Evolutionary conservation across 345 rosid genomes (phyloP), one percentile per base, ranked within the genome.

Genomic region (Gossypium stocksii): DNA sequence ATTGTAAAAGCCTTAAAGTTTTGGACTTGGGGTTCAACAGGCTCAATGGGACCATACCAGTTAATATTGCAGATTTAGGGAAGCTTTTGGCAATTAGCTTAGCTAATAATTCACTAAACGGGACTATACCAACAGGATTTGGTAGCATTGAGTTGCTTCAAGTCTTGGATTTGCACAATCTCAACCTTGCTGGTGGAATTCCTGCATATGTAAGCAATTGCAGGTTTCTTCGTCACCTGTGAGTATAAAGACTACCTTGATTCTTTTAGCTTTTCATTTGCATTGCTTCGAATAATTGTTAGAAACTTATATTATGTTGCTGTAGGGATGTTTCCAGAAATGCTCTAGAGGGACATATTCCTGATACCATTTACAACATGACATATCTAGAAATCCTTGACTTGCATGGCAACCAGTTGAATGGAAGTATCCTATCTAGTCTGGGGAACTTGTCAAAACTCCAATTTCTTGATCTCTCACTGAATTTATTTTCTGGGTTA

Each of bases 251-350:
- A 60, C 72, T 41, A 74, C 56, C 77, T 81, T 16, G 23, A 27
- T 74, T 46, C 12, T 62, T 73, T 27, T 74, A 72, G n/a, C 73
- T 80, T 56, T 66, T 46, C 53, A 70, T 62, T 66, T 51, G 29
- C 66, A 61, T 70, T 74, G 48, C 57, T 74, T 66, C 71, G n/a
- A 58, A 66, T 49, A 23, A 59, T 56, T 49, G 82, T 82, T 59
- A 77, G 43, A 41, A 70, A 56, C 71, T 67, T 77, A 20, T 56
- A 65, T 49, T 76, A 22, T 82, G 46, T 78, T 77, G 72, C 73
- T 86, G 88, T 92, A 95, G 98, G 87, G 90, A 94, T 86, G 77
- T 92, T 75, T 92, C 97, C 65, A 90, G 90, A n/a, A 94, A 94
- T 90, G 77, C 58, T 45, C 83, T 94, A 68, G 83, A 75, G 72